phyloP scores from a whole-genome alignment of 176 grass and related monocot species.

The Eremochloa ophiuroides region DNA sequence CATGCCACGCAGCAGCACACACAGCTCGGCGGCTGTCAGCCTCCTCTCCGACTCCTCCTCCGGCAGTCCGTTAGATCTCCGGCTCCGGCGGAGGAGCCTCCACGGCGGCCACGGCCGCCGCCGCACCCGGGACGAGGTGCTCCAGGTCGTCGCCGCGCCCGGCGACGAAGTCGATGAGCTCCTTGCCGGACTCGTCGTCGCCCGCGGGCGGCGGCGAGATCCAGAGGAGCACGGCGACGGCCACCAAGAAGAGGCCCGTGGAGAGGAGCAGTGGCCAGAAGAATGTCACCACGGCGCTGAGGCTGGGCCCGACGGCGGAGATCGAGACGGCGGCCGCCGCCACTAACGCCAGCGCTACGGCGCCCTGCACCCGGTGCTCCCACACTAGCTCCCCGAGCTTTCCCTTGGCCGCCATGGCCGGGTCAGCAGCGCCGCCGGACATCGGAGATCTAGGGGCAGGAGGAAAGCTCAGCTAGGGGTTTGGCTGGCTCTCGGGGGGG shows the following conservation, averaged over 20 bases:
- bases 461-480: constrained; percentile 2
- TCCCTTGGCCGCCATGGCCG: constrained; percentile 35
- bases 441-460: constrained; percentile 20
- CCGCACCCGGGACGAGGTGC: constrained; percentile 19
- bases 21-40: background rate
- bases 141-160: constrained; percentile 34
- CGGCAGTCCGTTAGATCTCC: constrained; percentile 31
- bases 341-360: constrained; percentile 44
- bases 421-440: background rate
- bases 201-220: constrained; percentile 59
- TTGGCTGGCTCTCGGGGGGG: constrained; percentile 6
- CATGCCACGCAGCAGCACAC: background rate
- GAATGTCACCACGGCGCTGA: constrained; percentile 55
- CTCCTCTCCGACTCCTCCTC: background rate
- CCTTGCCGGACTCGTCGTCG: constrained; percentile 46
- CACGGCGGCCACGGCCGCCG: background rate
- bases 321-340: constrained; percentile 46
- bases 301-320: constrained; percentile 38
- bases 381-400: constrained; percentile 52
- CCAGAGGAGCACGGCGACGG: constrained; percentile 61
- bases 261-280: constrained; percentile 80
- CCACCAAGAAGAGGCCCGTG: constrained; percentile 60
- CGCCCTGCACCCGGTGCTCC: constrained; percentile 47
- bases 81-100: constrained; percentile 39
- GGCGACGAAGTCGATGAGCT: constrained; percentile 74